Evolutionary conservation across 2,329 filamentous ascomycete species (phyloP), one percentile per base, ranked within the genome.

Genomic region (Calonectria pseudoturangicola): DNA sequence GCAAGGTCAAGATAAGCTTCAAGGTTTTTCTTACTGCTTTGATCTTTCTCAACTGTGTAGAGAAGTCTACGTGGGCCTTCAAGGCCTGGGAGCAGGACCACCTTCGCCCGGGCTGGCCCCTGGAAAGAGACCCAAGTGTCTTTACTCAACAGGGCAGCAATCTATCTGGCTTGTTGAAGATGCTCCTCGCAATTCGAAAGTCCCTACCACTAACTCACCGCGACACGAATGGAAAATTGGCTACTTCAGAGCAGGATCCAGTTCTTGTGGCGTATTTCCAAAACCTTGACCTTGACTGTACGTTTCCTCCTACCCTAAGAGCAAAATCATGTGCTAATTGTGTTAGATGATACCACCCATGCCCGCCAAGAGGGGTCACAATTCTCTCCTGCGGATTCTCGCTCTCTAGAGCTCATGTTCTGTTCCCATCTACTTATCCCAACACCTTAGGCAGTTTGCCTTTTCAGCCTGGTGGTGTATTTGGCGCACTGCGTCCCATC

Each of bases 51-150:
- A 92, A 92, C 78, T 92, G 90, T 75, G 86, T 93, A 16, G 92
- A 93, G 79, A 93, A 93, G 83, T 91, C 90, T 0, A 93, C 91
- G 0, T 93, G 91, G 92, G 89, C 90, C 0, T 93, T 93, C 83
- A 92, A 92, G 74, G 91, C 90, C 2, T 93, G 91, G 91, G 91
- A 92, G 76, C 89, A 92, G 79, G 88, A 90, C 68, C 88, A 89
- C 63, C 86, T 92, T 30, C 87, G 89, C 2, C 87, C 87, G 0
- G 87, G 88, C 51, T 93, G 91, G 91, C 92, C 92, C 4, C 85
- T 93, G 3, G 89, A 91, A 78, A 82, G 85, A 45, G 88, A 89
- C 9, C 91, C 91, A 0, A 83, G 85, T 63, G 85, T 86, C 64
- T 93, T 90, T 78, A 89, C 89, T 0, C 86, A 88, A 68, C 91